Base-by-base conservation (phyloP, 352 stramenopile species). In the Phytopythium montanum region DNA sequence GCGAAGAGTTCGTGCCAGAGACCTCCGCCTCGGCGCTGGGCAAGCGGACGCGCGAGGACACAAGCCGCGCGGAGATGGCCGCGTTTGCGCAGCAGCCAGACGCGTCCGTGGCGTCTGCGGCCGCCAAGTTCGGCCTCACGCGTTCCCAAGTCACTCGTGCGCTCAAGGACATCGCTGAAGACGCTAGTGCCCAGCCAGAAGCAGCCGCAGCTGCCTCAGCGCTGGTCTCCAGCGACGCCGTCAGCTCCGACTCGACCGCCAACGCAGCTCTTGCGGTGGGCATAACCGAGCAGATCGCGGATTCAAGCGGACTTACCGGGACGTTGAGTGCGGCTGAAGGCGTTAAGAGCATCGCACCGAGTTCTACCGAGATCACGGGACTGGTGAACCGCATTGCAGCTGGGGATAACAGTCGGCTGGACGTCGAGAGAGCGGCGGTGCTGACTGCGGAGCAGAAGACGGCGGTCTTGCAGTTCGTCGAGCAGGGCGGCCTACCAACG, bases 391-490 rank as follows among this genome's bases (percentile, higher is more conserved):
- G 44, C 8, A 21, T 51, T 6, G 33, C 36, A 23, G 50, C 31
- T 5, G 46, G 23, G 10, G 39, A 59, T 29, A 31, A n/a, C 41
- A 31, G 34, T 16, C 19, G 42, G 8, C 29, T 31, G 7, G 46
- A n/a, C 25, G 18, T 66, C 60, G 39, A 42, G 45, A 70, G 59
- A 29, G 26, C 23, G 23, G 21, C 34, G 10, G 6, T 71, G 56
- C 82, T 83, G 65, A 76, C 56, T 16, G 56, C 68, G 23, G 72
- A 81, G 29, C 70, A 87, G 62, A 85, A 85, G 68, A 59, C 79
- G 13, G 60, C 64, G 21, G 85, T 87, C 49, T 39, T 87, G 28
- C 60, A 76, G 21, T 87, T 82, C 61, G 72, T 88, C 28, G 76
- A 83, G 29, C 59, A 79, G 2, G 76, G 76, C 29, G 76, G 75